Evolutionary conservation across 2,329 filamentous ascomycete genomes (phyloP).

Genomic region (Neonectria neomacrospora): DNA sequence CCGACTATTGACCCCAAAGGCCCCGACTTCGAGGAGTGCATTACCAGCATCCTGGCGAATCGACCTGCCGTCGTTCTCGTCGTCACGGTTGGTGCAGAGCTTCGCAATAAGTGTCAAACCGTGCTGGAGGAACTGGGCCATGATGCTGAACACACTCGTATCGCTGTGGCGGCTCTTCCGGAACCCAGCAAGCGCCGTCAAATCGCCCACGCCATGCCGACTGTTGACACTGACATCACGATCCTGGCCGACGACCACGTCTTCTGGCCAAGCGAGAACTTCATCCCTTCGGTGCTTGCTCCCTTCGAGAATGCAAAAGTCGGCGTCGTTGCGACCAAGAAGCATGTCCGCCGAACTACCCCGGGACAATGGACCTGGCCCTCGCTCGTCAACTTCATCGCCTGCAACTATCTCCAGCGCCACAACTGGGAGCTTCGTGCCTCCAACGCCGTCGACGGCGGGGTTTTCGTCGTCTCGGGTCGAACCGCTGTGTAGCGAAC

Average conservation of each 20-base stretch:
- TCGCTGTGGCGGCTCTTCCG: constrained; percentile 47
- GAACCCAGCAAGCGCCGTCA: constrained; percentile 62
- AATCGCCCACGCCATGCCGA: constrained; percentile 53
- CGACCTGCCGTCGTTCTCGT: constrained; percentile 54
- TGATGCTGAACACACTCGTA: constrained; percentile 29
- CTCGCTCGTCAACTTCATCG: constrained; percentile 65
- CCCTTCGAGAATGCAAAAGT: constrained; percentile 58
- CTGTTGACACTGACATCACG: constrained; percentile 54
- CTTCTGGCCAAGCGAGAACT: constrained; percentile 56
- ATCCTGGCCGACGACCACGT: constrained; percentile 65
- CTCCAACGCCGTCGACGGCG: constrained; percentile 67
- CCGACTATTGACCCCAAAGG: constrained; percentile 60
- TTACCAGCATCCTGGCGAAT: constrained; percentile 54
- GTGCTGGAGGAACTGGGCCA: constrained; percentile 21
- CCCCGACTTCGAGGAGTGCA: constrained; percentile 54
- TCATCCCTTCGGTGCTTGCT: constrained; percentile 56
- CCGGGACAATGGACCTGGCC: constrained; percentile 42
- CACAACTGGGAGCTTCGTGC: constrained; percentile 71
- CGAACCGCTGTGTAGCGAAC: constrained; percentile 65
- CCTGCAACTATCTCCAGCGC: constrained; percentile 67
- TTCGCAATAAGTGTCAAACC: constrained; percentile 36
- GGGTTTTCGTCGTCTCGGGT: constrained; percentile 68
- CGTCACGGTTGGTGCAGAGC: constrained; percentile 54
- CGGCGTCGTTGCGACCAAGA: constrained; percentile 67
- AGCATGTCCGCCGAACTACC: constrained; percentile 58